Percentiles rank a stretch among this genome's conserved stretches.
Conservation (phyloP, 352 stramenopile species). For the Globisporangium cylindrosporum region DNA sequence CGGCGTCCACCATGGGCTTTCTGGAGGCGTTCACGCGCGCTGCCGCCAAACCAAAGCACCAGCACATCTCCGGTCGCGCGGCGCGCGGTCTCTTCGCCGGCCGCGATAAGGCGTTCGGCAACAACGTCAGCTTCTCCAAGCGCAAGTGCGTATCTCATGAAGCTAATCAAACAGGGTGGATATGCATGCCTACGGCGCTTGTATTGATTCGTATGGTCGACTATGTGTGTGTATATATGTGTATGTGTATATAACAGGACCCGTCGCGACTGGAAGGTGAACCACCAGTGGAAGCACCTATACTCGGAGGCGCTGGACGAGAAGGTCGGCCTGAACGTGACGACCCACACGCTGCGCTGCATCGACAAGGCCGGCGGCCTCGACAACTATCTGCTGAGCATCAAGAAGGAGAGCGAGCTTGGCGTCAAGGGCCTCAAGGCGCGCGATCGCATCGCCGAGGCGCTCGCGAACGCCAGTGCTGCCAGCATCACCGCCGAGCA, state of each 20-base stretch:
- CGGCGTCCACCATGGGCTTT: constrained; percentile 45
- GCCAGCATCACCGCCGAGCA: constrained; percentile 9
- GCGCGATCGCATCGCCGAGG: constrained; percentile 55
- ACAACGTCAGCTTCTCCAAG: constrained; percentile 94
- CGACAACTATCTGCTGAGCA: constrained; percentile 93
- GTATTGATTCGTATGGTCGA: background rate
- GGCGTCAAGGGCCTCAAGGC: constrained; percentile 64
- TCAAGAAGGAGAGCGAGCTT: constrained; percentile 81
- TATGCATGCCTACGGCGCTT: background rate
- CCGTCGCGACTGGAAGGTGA: constrained; percentile 92
- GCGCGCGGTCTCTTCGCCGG: constrained; percentile 91
- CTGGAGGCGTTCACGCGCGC: constrained; percentile 62
- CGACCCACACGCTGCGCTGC: constrained; percentile 87
- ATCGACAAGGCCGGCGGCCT: constrained; percentile 93
- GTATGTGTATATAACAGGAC: constrained; percentile 35
- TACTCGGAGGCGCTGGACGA: constrained; percentile 92
- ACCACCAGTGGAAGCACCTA: constrained; percentile 87
- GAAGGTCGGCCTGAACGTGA: constrained; percentile 93
- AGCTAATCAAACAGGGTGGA: too few species aligned
- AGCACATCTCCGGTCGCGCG: constrained; percentile 76
- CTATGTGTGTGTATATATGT: constrained; percentile 5
- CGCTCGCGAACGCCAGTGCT: constrained; percentile 25
- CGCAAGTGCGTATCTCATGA: constrained; percentile 51
- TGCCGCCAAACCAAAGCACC: constrained; percentile 30
- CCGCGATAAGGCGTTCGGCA: constrained; percentile 92